Evolutionary conservation across 306 rosid species (phyloP), one percentile per base, ranked within the genome.

Genomic region (Canavalia ensiformis): DNA sequence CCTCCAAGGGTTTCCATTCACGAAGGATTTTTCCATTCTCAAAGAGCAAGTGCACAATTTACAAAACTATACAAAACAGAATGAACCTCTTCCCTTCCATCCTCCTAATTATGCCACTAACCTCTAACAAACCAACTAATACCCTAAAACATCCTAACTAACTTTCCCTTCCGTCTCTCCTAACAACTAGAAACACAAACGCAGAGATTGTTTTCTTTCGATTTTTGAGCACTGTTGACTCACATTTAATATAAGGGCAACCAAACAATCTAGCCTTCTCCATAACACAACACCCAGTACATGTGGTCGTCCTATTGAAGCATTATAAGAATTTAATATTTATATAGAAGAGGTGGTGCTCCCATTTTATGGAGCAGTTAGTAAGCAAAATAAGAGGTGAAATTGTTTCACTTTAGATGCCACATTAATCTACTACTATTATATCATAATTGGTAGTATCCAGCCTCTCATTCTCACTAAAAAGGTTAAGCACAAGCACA

Each of bases 281-380:
- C 57, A 8, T 37, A 50, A 47, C 42, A 58, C 67, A 33, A 54
- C 37, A 52, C 70, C 7, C 34, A 18, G 29, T 44, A 31, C 67
- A 67, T 41, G 29, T 58, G 63, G 44, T 39, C 7, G 44, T 57
- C 66, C 25, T 6, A 25, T 54, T 4, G 52, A 79, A 68, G 58
- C 50, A 58, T 71, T 69, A 72, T 34, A 79, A 44, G 29, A 30
- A 46, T 79, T 68, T 4, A 75, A 59, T 62, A 62, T 33, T 76
- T 59, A 10, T 45, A 46, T 18, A 47, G 62, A 44, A 30, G 45
- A 7, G 28, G 44, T 33, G 69, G 4, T 50, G 25, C 42, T 51
- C 39, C 81, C 62, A 33, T 0, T 49, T 49, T 77, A 37, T 9
- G 37, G 33, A 52, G 9, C 42, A 77, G 12, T 34, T 37, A 12